These are phyloP conservation scores for Mycosphaerella sp. DNA, from an alignment of 2,329 filamentous ascomycete genomes.

Conservation along the genomic window DNA sequence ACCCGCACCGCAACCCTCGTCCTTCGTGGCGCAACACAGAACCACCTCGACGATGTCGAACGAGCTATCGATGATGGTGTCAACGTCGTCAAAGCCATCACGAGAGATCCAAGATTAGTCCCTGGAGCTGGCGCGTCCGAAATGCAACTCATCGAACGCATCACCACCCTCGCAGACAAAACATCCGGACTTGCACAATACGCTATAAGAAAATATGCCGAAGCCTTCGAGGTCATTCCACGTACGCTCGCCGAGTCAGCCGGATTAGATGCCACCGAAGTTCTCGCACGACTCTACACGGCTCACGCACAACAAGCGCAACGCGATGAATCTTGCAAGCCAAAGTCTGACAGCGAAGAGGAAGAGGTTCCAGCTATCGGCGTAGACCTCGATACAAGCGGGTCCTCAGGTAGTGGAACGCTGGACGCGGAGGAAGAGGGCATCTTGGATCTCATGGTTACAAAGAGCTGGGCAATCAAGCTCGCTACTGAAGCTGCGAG, in stretches of 20 bases:
- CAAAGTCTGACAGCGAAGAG: constrained; percentile 45
- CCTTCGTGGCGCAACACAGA: constrained; percentile 90
- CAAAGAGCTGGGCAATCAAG: constrained; percentile 96
- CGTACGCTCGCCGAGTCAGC: constrained; percentile 91
- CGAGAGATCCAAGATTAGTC: constrained; percentile 82
- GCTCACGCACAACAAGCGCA: constrained; percentile 53
- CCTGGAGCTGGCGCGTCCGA: constrained; percentile 93
- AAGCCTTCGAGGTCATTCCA: constrained; percentile 96
- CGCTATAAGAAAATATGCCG: constrained; percentile 93
- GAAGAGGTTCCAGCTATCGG: constrained; percentile 84
- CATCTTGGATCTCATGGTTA: constrained; percentile 84
- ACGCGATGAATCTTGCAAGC: constrained; percentile 3
- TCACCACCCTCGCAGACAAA: constrained; percentile 84
- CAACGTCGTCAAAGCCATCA: constrained; percentile 98
- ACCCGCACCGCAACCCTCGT: constrained; percentile 93
- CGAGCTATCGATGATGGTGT: constrained; percentile 96
- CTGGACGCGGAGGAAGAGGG: constrained; percentile 81
- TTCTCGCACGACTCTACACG: constrained; percentile 84
- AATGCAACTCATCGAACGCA: constrained; percentile 85
- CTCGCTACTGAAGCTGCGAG: constrained; percentile 90
- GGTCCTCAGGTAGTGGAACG: constrained; percentile 74
- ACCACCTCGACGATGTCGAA: constrained; percentile 95
- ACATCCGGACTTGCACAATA: constrained; percentile 91
- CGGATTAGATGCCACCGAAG: constrained; percentile 93
- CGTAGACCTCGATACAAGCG: constrained; percentile 87